Evolutionary conservation across 75 land plant species (phyloP), one percentile per base, ranked within the genome.

Genomic region (Larix kaempferi): DNA sequence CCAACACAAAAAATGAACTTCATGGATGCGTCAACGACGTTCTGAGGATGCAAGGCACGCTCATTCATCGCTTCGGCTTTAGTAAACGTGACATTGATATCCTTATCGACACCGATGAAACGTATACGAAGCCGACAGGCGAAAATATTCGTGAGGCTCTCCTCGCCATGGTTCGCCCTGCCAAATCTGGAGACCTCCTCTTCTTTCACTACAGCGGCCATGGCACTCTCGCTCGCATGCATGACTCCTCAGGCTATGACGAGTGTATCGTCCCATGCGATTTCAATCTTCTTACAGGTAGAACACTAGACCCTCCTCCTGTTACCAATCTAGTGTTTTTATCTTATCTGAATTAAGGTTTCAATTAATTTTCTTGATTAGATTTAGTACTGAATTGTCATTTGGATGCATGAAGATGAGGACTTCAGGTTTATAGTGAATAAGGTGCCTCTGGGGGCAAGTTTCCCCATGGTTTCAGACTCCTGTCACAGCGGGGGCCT

Each of bases 141-240:
- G 86, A 69, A 3, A 94, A 94, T 86, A 89, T 94, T 57, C 72
- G 80, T 74, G 54, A 58, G 59, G 84, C 87, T 3, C 83, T 94
- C 37, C 74, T 61, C 7, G 22, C 44, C 6, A 89, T 94, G 81
- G 78, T 88, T 2, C 61, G 57, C 21, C 41, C 82, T 3, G 85
- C 90, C n/a, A 60, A 78, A 75, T 39, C 80, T 0, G 96, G 92
- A 1, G 96, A 94, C 73, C 83, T 94, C 5, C 75, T 94, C 58
- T 92, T 86, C 76, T 92, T 94, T 76, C 96, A 94, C 79, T 94
- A 88, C 76, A 92, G 95, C 57, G 96, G 96, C 61, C 96, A 94
- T 74, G 96, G 96, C 21, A 89, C 93, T 2, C 82, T 66, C 33
- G 71, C 91, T 44, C 73, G 69, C 33, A 11, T 49, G 54, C 80